Evolutionary conservation across 805 yeast genomes (phyloP).

Genomic region (Debaryomyces hansenii): DNA sequence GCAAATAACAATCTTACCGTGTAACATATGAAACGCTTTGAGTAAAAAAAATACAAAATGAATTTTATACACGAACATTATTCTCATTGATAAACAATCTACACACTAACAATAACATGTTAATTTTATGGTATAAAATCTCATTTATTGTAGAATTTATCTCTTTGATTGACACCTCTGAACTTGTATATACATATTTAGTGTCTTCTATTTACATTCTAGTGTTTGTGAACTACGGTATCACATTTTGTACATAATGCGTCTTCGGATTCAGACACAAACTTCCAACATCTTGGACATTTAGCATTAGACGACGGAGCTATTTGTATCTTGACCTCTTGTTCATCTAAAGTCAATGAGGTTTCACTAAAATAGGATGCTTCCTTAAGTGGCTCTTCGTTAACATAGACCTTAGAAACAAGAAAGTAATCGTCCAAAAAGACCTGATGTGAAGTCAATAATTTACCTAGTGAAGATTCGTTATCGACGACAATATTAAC

Average conservation of each 20-base stretch:
- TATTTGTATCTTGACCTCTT: constrained; percentile 33
- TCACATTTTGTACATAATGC: constrained; percentile 68
- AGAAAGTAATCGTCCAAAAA: constrained; percentile 51
- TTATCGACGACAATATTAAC: constrained; percentile 32
- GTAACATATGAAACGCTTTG: too few relatives aligned
- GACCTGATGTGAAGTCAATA: constrained; percentile 20
- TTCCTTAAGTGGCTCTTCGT: constrained; percentile 5
- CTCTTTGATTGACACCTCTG: not conserved
- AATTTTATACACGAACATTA: too few relatives aligned
- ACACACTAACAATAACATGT: too few relatives aligned
- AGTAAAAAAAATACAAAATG: too few relatives aligned
- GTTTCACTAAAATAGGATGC: constrained; percentile 16
- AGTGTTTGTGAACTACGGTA: constrained; percentile 22
- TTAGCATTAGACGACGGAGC: constrained; percentile 51
- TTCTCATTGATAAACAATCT: too few relatives aligned
- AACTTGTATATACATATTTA: not conserved
- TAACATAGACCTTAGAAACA: constrained; percentile 57
- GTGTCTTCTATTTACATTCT: constrained; percentile 16
- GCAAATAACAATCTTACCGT: too few relatives aligned
- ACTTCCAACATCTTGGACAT: constrained; percentile 97
- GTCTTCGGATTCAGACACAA: constrained; percentile 50
- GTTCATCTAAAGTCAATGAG: constrained; percentile 14
- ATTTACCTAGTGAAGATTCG: constrained; percentile 8
- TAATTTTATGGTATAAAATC: too few relatives aligned
- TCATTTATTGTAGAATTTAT: too few relatives aligned